A percentile compares a stretch with the other conserved stretches of the same genome.
Conservation (phyloP, 257 asterid species). For the Solanum piurae region DNA sequence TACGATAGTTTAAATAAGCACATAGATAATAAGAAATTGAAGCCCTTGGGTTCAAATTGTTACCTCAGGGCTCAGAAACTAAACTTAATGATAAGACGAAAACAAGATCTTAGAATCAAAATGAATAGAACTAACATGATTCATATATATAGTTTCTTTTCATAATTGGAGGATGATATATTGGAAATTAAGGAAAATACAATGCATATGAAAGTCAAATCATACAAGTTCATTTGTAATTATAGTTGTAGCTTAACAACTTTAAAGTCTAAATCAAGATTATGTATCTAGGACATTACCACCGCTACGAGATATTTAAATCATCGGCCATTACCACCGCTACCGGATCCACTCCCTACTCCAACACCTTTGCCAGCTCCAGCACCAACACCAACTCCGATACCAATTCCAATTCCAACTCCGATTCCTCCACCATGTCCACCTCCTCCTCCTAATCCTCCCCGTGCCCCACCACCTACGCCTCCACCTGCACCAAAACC, state of each 20-base stretch:
- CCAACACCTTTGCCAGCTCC: conserved; percentile 2
- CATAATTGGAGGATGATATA: not conserved
- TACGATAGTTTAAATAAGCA: not conserved
- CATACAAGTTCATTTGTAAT: not conserved
- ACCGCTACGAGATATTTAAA: not conserved
- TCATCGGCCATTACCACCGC: not conserved
- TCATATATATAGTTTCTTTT: not conserved
- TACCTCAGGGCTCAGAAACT: not conserved
- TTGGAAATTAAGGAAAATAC: not conserved
- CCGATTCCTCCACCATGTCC: conserved; percentile 20
- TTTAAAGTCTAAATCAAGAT: not conserved
- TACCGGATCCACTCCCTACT: conserved; percentile 2
- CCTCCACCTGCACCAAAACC: conserved; percentile 14
- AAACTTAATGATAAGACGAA: not conserved
- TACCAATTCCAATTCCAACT: conserved; percentile 11
- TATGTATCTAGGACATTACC: not conserved
- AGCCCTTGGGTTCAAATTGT: not conserved
- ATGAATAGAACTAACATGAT: not conserved
- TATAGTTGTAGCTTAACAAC: not conserved
- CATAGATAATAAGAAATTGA: not conserved
- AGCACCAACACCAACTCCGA: conserved; percentile 11
- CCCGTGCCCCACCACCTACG: conserved; percentile 9
- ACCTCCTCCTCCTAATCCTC: conserved; percentile 7
- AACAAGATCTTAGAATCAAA: not conserved
- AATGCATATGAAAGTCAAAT: not conserved